These are phyloP conservation scores for Lathyrus aphaca DNA, from an alignment of 306 rosid genomes.

Conservation along the genomic window DNA sequence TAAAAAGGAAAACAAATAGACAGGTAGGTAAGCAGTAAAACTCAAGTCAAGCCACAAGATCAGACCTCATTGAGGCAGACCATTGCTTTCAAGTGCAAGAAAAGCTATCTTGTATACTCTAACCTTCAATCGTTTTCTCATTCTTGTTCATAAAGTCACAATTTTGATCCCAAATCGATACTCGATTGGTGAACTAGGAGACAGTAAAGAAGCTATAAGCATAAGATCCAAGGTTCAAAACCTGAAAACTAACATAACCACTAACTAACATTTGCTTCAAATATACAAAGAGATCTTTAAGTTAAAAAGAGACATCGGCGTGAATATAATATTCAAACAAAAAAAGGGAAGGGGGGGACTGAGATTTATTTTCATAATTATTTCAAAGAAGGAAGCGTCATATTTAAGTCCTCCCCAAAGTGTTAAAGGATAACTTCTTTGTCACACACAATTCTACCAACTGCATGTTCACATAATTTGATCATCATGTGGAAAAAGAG, in stretches of 20 bases:
- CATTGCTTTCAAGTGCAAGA: slow-evolving; percentile 31
- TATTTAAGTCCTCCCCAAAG: not conserved
- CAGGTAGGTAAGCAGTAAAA: slow-evolving; percentile 23
- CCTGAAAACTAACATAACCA: not conserved
- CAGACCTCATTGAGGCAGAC: slow-evolving; percentile 27
- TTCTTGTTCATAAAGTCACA: not conserved
- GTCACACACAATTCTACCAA: slow-evolving; percentile 9
- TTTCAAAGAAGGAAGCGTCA: slow-evolving; percentile 1
- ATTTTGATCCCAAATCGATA: not conserved
- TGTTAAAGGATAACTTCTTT: slow-evolving; percentile 1
- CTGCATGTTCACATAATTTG: not conserved
- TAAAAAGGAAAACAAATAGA: not conserved
- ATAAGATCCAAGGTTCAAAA: not conserved
- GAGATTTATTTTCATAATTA: not conserved
- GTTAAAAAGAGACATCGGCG: slow-evolving; percentile 2
- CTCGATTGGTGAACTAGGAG: not conserved
- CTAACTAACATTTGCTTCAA: not conserved
- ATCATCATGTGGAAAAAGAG: slow-evolving; percentile 6
- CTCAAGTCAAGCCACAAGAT: slow-evolving; percentile 29
- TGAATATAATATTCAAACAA: slow-evolving; percentile 14
- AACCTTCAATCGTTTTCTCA: slow-evolving; percentile 1
- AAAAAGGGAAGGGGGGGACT: not conserved
- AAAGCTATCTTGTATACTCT: slow-evolving; percentile 7
- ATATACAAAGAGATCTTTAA: not conserved
- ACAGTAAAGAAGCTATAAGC: not conserved